Evolutionary conservation across 495 filamentous ascomycete species (phyloP), one percentile per base, ranked within the genome.

Genomic region (Corynascus novoguineensis): DNA sequence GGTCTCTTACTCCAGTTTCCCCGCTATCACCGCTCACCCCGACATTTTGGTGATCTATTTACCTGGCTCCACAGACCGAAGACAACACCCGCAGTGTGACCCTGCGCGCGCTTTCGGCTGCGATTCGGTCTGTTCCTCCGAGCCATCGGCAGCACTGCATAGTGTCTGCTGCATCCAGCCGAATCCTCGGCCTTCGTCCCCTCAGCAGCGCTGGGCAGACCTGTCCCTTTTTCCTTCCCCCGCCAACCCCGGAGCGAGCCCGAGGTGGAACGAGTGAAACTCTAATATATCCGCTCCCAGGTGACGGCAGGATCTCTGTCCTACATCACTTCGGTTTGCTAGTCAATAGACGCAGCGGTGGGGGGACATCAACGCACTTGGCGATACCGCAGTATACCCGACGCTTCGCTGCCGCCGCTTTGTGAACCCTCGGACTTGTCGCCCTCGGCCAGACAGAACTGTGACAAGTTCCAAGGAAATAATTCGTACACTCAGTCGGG

Each of bases 221-320:
- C 6, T 37, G 45, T 32, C 24, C 37, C 41, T 27, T 40, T 49
- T 45, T 27, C 24, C 31, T 15, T n/a, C n/a, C 25, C 28, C 48
- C 32, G 46, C 46, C 35, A 28, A 45, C 37, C 22, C 27, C 42
- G 58, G 49, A 40, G 21, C 21, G 44, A 50, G 17, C 35, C 53
- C 24, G 32, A 48, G 47, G 53, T 60, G 55, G 51, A 50, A 56
- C 62, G 44, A 42, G 62, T 60, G 62, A 60, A 60, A 64, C 64
- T n/a, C 40, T 55, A 41, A 60, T 61, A 61, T 52, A 56, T 57
- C 48, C 47, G 47, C 29, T 53, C 53, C 61, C 53, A 64, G 63
- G 71, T 70, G 65, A 71, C 68, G 65, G 69, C 72, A 68, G 71
- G 68, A 73, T 74, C 71, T 73, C 62, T 73, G 73, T 75, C 61